Conservation (phyloP, 352 stramenopile genomes). For the Phytophthora colocasiae region DNA sequence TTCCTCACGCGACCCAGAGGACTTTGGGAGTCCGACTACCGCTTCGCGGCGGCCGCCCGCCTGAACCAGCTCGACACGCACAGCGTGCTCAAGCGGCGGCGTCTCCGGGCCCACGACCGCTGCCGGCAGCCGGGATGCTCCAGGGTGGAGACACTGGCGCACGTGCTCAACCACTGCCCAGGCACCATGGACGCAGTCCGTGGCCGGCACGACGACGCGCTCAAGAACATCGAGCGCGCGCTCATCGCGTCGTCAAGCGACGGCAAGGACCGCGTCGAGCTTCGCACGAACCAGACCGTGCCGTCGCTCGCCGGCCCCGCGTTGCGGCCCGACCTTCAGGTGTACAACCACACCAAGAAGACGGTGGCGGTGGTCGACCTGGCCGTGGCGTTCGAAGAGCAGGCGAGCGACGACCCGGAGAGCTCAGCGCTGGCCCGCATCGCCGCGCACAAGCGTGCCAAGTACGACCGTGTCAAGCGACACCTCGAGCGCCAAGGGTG, state of each 20-base stretch:
- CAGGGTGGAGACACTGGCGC: conserved; percentile 3
- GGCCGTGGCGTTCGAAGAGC: background rate
- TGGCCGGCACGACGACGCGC: conserved; percentile 13
- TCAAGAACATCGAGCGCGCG: conserved; percentile 20
- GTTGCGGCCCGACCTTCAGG: conserved; percentile 18
- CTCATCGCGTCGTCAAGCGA: conserved; percentile 2
- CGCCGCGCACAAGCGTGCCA: background rate
- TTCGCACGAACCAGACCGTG: conserved; percentile 21
- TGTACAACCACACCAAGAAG: conserved; percentile 1
- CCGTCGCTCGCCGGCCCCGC: background rate
- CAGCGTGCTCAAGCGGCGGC: conserved; percentile 11
- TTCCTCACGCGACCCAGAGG: conserved; percentile 14
- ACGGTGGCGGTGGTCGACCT: background rate
- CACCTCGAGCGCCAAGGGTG: conserved; percentile 8
- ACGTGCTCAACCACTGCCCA: conserved; percentile 23
- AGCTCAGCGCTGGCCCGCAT: background rate
- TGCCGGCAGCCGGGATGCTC: conserved; percentile 10
- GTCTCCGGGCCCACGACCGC: conserved; percentile 1
- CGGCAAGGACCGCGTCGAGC: conserved; percentile 5
- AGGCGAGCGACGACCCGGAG: background rate
- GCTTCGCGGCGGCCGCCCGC: conserved; percentile 18
- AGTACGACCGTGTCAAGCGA: background rate
- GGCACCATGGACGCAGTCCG: conserved; percentile 14
- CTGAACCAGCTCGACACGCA: conserved; percentile 19
- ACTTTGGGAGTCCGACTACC: conserved; percentile 23